Base-by-base conservation (phyloP, 768 basidiomycete genomes). In the Sporobolomyces pararoseus region DNA sequence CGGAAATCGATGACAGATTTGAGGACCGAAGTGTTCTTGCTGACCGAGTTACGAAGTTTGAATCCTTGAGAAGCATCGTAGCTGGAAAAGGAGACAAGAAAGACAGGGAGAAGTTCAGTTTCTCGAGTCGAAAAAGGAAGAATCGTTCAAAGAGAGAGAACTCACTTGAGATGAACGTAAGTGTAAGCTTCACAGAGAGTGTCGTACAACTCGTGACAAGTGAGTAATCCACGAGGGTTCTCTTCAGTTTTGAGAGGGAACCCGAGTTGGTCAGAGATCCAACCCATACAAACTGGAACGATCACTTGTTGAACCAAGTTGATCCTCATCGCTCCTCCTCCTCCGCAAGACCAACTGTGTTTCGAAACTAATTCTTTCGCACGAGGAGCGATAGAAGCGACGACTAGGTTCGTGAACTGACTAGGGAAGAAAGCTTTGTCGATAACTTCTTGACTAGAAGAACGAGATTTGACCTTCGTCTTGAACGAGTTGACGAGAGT, bases 271-370 rank as follows among this genome's bases (percentile, higher is more conserved):
- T 71, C 51, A 34, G 52, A 59, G 54, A 71, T 35, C 42, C 54
- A 49, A n/a, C 31, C 35, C 59, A 87, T 78, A 0, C 87, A 86
- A 47, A 87, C 69, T 32, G 82, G 76, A 67, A 89, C 87, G 75
- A 88, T 83, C 31, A 89, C 86, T 71, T 89, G 86, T 50, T 80
- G 80, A 16, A 89, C 83, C 46, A 89, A 82, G 76, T 90, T 87
- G 32, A 89, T 76, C 59, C 78, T 82, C 44, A 74, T 79, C 17
- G 54, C 14, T 49, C 32, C 46, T 16, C n/a, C n/a, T n/a, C n/a
- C 76, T 69, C 13, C 77, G 35, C 77, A 70, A 34, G 73, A 67
- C 54, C 82, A 70, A 4, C 31, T 21, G 13, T 9, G 0, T 5
- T 12, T 14, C 21, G 31, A 19, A 42, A 70, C 31, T 10, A 35